These are phyloP conservation scores for Hydrangea macrophylla DNA, from an alignment of 148 eudicot genomes.

Conservation along the genomic window DNA sequence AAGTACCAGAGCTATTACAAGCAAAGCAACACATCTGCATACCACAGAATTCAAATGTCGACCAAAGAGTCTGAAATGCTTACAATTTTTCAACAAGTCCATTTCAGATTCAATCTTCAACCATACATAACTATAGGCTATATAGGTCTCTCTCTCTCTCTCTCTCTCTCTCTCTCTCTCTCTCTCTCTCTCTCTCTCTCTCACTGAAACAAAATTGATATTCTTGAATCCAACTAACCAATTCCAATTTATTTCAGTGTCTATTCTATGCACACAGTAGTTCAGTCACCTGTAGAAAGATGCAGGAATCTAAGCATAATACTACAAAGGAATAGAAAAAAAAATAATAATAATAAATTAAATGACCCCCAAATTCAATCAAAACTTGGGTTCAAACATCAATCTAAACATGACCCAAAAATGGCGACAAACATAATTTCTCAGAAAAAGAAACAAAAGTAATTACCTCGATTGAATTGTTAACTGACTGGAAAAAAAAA, in stretches of 20 bases:
- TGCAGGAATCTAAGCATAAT: neutral
- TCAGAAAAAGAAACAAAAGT: neutral
- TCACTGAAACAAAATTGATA: neutral
- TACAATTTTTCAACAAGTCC: constrained; percentile 35
- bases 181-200: neutral
- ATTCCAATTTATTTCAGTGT: neutral
- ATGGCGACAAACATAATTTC: neutral
- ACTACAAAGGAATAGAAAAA: too few relatives aligned
- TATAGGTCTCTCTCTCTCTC: neutral
- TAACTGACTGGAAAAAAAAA: neutral
- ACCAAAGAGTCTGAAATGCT: constrained; percentile 37
- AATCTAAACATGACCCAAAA: neutral
- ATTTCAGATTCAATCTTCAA: constrained; percentile 31
- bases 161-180: neutral
- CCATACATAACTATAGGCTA: neutral
- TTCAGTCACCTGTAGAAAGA: neutral
- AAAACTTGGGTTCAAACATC: neutral
- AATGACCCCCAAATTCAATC: neutral
- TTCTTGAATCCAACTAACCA: neutral
- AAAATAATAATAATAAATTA: neutral
- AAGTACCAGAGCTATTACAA: constrained; percentile 39
- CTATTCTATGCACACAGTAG: neutral
- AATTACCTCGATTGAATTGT: neutral
- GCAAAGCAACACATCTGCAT: constrained; percentile 52
- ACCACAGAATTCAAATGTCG: constrained; percentile 41